Base-by-base conservation (phyloP, 2,329 filamentous ascomycete species). In the Pseudocercospora fijiensis region DNA sequence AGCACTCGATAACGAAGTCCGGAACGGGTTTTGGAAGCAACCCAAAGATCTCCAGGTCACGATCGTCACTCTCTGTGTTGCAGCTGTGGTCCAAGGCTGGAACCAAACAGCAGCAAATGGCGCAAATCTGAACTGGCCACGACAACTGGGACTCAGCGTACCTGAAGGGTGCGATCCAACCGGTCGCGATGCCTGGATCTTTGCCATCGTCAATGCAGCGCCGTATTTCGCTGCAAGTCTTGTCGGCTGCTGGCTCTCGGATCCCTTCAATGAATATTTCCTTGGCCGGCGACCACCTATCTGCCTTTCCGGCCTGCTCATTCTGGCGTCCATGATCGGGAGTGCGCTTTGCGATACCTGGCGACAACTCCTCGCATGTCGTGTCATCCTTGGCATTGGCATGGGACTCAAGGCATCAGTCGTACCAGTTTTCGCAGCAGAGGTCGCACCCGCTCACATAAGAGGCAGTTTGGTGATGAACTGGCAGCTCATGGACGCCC, bases 41-140 rank as follows among this genome's bases (percentile, higher is more conserved):
- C 73, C 73, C 2, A 76, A 73, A 65, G 70, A 70, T 30, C 64
- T 77, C 10, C 67, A 69, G 45, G 69, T 72, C 16, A 74, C 75
- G 7, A 70, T 77, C 41, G 64, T 74, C 18, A 73, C 72, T 2
- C 74, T 75, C 9, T 73, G 70, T 41, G 68, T 76, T 20, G 75
- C 72, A 4, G 75, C 75, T 26, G 69, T 74, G 16, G 73, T 75
- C 1, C 75, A 77, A 65, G 75, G 75, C 11, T 65, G 73, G 74
- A 72, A 75, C 33, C 74, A 76, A 61, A 72, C 72, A 2, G 73
- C 67, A 20, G 65, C 71, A 37, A 76, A 74, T 30, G 74, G 74
- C 2, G 74, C 75, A 24, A 76, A 76, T 53, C 65, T 77, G 1
- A 66, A 64, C 20, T 77, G 74, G 73, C 74, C 74, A 10, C 18